These are phyloP conservation scores for Diaporthe vexans DNA, from an alignment of 2,329 filamentous ascomycete species.

Conservation along the genomic window DNA sequence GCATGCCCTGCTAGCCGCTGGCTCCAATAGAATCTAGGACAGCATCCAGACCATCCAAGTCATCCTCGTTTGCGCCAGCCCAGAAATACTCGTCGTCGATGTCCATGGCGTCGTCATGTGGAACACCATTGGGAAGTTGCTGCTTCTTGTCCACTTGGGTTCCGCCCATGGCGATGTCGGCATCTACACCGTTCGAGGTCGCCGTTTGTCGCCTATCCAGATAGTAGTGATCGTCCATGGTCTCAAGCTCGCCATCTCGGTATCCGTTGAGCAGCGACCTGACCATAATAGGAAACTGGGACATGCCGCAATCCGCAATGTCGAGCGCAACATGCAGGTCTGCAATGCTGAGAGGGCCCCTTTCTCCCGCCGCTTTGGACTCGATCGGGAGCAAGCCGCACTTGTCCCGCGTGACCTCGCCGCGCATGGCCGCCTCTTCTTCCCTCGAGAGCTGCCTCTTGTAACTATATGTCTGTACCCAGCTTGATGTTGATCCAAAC, in stretches of 20 bases:
- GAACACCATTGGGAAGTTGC: constrained; percentile 61
- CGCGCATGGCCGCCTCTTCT: constrained; percentile 79
- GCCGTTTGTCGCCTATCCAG: constrained; percentile 55
- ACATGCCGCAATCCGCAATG: constrained; percentile 81
- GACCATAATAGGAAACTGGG: constrained; percentile 81
- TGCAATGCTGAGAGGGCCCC: constrained; percentile 80
- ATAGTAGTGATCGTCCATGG: constrained; percentile 73
- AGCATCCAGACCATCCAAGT: constrained; percentile 66
- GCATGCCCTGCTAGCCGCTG: constrained; percentile 8
- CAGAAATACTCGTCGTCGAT: constrained; percentile 71
- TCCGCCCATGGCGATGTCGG: constrained; percentile 51
- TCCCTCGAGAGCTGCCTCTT: constrained; percentile 80
- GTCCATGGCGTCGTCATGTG: constrained; percentile 69
- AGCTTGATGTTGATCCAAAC: constrained; percentile 75
- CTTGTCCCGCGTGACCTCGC: constrained; percentile 81
- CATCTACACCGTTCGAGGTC: constrained; percentile 46
- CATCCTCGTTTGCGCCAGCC: constrained; percentile 70
- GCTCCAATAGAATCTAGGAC: constrained; percentile 67
- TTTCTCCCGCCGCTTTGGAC: constrained; percentile 79
- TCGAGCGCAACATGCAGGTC: constrained; percentile 84
- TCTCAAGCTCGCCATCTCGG: constrained; percentile 81
- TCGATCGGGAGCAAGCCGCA: constrained; percentile 86
- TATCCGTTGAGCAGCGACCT: constrained; percentile 79
- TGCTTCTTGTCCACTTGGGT: constrained; percentile 54
- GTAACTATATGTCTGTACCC: constrained; percentile 86